These are phyloP conservation scores for Echeveria elegans DNA, from an alignment of 164 flowering plant genomes.

Conservation along the genomic window DNA sequence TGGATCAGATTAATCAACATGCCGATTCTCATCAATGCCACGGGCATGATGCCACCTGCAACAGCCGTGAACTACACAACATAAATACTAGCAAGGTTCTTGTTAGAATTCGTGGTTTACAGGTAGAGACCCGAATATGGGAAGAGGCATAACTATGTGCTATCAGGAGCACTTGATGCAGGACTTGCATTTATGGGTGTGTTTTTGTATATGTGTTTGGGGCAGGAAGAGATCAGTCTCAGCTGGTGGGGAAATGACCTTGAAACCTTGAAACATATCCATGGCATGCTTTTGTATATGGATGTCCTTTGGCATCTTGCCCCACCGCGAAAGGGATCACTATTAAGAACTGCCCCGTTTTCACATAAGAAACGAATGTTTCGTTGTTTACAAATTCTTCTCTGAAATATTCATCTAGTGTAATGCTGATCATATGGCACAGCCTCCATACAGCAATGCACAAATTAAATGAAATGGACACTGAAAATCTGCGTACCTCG, in stretches of 20 bases:
- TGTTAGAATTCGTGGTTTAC: constrained; percentile 23
- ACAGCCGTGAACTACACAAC: constrained; percentile 24
- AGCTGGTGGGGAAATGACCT: constrained; percentile 73
- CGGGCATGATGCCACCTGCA: constrained; percentile 34
- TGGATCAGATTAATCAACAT: constrained; percentile 27
- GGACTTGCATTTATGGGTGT: constrained; percentile 85
- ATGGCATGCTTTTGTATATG: no score
- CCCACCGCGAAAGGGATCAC: constrained; percentile 64
- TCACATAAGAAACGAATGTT: constrained; percentile 8
- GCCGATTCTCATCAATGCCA: constrained; percentile 26
- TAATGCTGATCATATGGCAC: no score
- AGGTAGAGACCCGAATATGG: constrained; percentile 21
- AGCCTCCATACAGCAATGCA: no score
- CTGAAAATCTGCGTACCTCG: no score
- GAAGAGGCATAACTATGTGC: constrained; percentile 33
- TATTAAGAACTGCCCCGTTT: constrained; percentile 56
- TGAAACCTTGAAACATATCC: no score
- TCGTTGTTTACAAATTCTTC: neutral
- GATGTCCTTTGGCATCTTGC: constrained; percentile 59
- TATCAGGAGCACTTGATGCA: constrained; percentile 76
- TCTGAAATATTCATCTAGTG: no score
- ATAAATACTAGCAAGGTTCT: constrained; percentile 22
- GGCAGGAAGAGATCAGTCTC: constrained; percentile 33
- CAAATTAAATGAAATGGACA: no score
- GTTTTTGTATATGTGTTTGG: constrained; percentile 50